Evolutionary conservation across 306 rosid genomes (phyloP).

Genomic region (Argentina anserina): DNA sequence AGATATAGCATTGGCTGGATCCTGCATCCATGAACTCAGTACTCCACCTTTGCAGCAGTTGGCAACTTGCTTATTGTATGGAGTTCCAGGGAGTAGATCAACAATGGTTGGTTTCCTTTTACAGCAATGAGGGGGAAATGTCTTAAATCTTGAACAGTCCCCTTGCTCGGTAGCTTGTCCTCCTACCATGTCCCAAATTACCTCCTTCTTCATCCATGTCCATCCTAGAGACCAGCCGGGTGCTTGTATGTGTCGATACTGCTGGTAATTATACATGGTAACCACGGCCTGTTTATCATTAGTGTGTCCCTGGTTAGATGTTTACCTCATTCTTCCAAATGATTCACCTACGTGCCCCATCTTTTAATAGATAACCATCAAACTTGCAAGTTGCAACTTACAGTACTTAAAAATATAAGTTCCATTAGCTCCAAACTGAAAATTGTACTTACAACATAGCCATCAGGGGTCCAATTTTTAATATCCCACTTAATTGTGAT

Average conservation of each 20-base stretch:
- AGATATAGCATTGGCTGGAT: conserved; percentile 49
- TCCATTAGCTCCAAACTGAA: not conserved
- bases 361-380: not conserved
- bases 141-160: conserved; percentile 73
- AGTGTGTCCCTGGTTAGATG: conserved; percentile 14
- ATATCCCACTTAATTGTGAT: conserved; percentile 79
- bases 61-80: conserved; percentile 71
- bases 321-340: conserved; percentile 10
- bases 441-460: conserved; percentile 59
- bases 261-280: conserved; percentile 74
- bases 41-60: conserved; percentile 95
- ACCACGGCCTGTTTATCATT: conserved; percentile 59
- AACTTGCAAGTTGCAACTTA: not conserved
- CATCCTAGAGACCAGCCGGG: conserved; percentile 87
- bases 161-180: conserved; percentile 86
- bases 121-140: conserved; percentile 65
- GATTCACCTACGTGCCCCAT: not conserved
- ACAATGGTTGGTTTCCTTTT: conserved; percentile 61
- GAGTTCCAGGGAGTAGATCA: conserved; percentile 78
- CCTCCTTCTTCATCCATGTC: conserved; percentile 88
- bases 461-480: conserved; percentile 68
- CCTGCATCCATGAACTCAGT: conserved; percentile 74
- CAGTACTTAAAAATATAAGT: not conserved
- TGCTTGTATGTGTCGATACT: conserved; percentile 65
- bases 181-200: conserved; percentile 78